Percentiles rank a stretch among this genome's conserved stretches.
These are phyloP conservation scores for Exsudoporus frostii DNA, from an alignment of 768 basidiomycete genomes.

Conservation along the genomic window DNA sequence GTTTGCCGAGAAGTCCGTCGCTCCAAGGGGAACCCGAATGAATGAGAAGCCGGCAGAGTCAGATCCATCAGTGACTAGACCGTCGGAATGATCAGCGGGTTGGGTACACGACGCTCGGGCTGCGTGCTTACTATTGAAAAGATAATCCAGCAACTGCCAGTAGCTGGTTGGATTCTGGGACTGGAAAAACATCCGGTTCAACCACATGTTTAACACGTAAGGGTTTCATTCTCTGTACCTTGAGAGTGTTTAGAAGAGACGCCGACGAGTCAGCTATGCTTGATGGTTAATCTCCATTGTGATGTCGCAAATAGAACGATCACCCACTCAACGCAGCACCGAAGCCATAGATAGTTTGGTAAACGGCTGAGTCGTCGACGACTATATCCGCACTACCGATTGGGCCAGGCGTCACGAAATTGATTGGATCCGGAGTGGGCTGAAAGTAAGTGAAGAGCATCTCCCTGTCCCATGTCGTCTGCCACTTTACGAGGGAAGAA, in stretches of 20 bases:
- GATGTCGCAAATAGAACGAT: background rate
- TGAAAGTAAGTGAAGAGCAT: constrained; percentile 31
- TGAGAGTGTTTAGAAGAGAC: constrained; percentile 55
- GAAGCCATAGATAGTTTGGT: constrained; percentile 65
- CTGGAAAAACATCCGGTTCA: constrained; percentile 30
- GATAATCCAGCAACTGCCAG: constrained; percentile 51
- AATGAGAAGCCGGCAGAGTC: constrained; percentile 67
- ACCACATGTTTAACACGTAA: background rate
- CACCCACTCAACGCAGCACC: constrained; percentile 60
- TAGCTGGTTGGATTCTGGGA: constrained; percentile 53
- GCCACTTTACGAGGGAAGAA: constrained; percentile 41
- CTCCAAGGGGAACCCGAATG: constrained; percentile 67
- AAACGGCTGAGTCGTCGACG: constrained; percentile 50
- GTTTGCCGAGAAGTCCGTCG: constrained; percentile 66
- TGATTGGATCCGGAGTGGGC: constrained; percentile 29
- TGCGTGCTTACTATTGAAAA: constrained; percentile 44
- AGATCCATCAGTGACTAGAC: constrained; percentile 51
- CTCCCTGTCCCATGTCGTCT: constrained; percentile 42
- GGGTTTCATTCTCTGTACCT: constrained; percentile 39
- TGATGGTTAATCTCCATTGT: background rate
- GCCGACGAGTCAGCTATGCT: constrained; percentile 69
- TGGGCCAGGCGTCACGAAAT: constrained; percentile 44
- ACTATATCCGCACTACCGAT: constrained; percentile 61
- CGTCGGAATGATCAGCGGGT: background rate
- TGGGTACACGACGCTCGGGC: background rate